Base-by-base conservation (phyloP, 331 rosid species). In the Erythrophleum ivorense region DNA sequence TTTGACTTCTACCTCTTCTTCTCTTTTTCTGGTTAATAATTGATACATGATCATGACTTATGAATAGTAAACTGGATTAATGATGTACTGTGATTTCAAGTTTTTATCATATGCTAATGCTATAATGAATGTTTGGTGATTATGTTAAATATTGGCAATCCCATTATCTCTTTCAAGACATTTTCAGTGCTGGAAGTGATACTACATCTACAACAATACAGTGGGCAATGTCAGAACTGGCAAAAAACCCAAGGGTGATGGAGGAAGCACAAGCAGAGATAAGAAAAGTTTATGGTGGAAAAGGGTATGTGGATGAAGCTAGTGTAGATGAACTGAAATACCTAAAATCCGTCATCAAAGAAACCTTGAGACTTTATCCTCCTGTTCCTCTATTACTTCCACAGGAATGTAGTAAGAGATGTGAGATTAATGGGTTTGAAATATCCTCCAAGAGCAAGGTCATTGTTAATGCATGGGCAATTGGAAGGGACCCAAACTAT, bases 391-490 rank as follows among this genome's bases (percentile, higher is more conserved):
- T 84, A 31, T 45, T 86, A 4, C 73, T 87, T 66, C 90, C 90
- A 75, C 82, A 81, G 69, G 85, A 84, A 79, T 81, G 86, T 13
- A 36, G 73, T 36, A 78, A 84, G 63, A 65, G 29, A 4, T 84
- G 86, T 76, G 83, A 81, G 62, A 82, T 87, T 43, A 69, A 80
- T 65, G 86, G 88, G 29, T 82, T 71, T 58, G 83, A 79, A 9
- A 79, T 84, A 71, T 68, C 84, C 11, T 41, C 33, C 18, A 24
- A 24, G 29, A 24, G 29, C 77, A 82, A 68, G 53, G 85, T 84
- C 5, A 67, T 82, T 64, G 83, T 87, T 0, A 87, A 87, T 85
- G 86, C 83, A 31, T 84, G 88, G 86, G 86, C 90, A 24, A 84
- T 87, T n/a, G 88, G 83, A 12, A 85, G 88, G 53, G 88, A 81